Evolutionary conservation across 1,139 yeast genomes (phyloP), one percentile per base, ranked within the genome.

Genomic region (Saccharomycopsis hybrid): DNA sequence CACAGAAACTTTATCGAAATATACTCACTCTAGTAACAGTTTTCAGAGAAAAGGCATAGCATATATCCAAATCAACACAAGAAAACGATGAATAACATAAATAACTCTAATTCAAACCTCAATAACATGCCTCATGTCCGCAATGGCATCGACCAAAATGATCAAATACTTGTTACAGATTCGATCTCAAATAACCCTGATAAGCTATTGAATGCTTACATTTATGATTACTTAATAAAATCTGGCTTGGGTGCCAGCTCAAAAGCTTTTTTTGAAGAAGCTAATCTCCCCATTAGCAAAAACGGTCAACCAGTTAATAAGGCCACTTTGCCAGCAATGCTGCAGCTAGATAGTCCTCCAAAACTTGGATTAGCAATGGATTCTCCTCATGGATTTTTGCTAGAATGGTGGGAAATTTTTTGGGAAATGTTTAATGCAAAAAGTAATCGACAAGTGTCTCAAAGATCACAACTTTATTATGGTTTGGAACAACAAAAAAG

Each of bases 381-480:
- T 62, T 82, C 95, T 3, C 94, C 95, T 0, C 90, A 84, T 59
- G 94, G 96, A 7, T 89, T 87, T 60, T 69, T 89, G 43, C 82
- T 77, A 59, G 97, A 89, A 63, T 90, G 97, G 97, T 90, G 97
- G 97, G 89, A 82, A 68, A 81, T 89, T 33, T 90, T 89, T 63
- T 90, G 97, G 96, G 97, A 90, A 64, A 82, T 88, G 44, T 87
- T 85, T 66, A 85, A 85, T 60, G 95, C 95, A 2, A 75, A 86
- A 59, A 81, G 79, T n/a, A 76, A 76, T 54, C 47, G 42, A 28
- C 80, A 78, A 27, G 80, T 83, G 11, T 72, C 83, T 2, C 74
- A 76, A 4, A 67, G 75, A 52, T 92, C 95, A 2, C 75, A 77
- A 49, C 85, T 83, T 60, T 88, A 85, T 65, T 80, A 80, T 59